Evolutionary conservation across 177 flowering plant genomes (phyloP).

Genomic region (Telopea speciosissima): DNA sequence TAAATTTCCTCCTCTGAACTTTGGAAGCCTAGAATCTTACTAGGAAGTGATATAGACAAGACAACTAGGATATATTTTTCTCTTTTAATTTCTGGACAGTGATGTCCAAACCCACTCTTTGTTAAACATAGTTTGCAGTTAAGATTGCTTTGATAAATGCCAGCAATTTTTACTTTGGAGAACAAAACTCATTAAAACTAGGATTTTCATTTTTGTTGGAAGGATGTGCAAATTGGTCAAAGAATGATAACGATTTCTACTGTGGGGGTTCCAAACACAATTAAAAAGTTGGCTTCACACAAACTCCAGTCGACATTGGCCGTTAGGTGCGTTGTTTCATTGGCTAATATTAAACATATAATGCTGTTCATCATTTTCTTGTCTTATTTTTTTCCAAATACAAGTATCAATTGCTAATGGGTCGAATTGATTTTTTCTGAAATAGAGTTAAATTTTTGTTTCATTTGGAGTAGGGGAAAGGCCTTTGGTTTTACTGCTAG

Average conservation of each 20-base stretch:
- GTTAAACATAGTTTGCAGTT: neutral
- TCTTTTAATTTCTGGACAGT: neutral
- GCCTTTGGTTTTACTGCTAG: neutral
- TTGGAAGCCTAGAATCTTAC: neutral
- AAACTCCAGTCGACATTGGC: conserved; percentile 98
- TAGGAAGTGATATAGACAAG: neutral
- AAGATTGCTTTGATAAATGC: neutral
- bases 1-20: neutral
- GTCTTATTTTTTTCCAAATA: no score
- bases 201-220: conserved; percentile 6
- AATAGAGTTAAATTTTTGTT: no score
- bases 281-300: conserved; percentile 75
- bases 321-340: conserved; percentile 48
- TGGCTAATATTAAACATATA: neutral
- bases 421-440: neutral
- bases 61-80: neutral
- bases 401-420: neutral
- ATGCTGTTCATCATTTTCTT: neutral
- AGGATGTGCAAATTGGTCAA: conserved; percentile 96
- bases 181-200: neutral
- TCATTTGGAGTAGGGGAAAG: neutral
- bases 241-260: conserved; percentile 99
- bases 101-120: neutral
- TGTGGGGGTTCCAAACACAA: conserved; percentile 97
- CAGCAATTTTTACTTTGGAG: neutral